Percentiles rank a stretch among this genome's conserved stretches.
Evolutionary conservation across 1,139 yeast species (phyloP).

Genomic region (Diutina neorugosa): DNA sequence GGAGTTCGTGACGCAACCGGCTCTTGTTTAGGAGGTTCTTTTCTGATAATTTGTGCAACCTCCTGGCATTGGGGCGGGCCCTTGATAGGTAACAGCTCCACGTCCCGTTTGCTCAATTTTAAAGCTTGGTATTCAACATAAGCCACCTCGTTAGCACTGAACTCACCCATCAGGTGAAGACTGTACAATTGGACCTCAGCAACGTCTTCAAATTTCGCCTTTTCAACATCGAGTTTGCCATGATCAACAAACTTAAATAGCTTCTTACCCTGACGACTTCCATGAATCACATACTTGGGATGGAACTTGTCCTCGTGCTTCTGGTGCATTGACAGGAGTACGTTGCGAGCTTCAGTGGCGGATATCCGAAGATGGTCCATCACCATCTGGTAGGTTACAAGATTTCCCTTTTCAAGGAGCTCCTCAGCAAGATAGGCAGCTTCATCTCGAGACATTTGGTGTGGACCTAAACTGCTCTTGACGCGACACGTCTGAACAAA

Average conservation of each 20-base stretch:
- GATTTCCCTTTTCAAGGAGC: not conserved
- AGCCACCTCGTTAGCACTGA: not conserved
- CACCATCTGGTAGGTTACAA: constrained; percentile 2
- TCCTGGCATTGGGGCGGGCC: not conserved
- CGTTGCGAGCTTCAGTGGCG: not conserved
- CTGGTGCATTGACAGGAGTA: not conserved
- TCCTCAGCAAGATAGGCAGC: not conserved
- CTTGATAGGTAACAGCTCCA: not conserved
- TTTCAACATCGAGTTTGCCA: not conserved
- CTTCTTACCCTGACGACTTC: not conserved
- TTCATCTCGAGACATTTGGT: not conserved
- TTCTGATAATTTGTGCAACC: not conserved
- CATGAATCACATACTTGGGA: not conserved
- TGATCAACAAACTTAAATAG: not conserved
- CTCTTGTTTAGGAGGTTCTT: not conserved
- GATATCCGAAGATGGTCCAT: not conserved
- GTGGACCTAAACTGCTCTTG: not conserved
- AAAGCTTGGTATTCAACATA: not conserved
- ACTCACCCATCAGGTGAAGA: not conserved
- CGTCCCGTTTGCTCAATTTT: not conserved
- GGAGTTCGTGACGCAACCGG: not conserved
- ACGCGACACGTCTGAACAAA: not conserved
- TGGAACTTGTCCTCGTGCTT: not conserved
- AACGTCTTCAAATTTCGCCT: not conserved
- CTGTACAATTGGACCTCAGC: not conserved